Percentiles rank a stretch among this genome's conserved stretches.
phyloP scores from a whole-genome alignment of 768 basidiomycete species.

The Infundibulicybe gibba region DNA sequence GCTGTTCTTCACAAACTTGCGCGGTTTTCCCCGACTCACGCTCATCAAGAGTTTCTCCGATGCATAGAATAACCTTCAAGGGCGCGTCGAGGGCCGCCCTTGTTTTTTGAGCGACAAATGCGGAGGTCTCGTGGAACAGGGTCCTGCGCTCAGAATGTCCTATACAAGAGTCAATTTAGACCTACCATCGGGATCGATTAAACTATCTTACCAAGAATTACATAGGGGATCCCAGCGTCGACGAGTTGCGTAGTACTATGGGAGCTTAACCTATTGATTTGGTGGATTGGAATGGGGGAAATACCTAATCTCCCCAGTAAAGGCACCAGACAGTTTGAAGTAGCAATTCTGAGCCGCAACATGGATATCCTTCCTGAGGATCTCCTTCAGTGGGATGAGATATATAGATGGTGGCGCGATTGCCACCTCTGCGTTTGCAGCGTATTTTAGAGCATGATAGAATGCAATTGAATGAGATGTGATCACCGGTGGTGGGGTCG shows the following conservation, averaged over 20 bases:
- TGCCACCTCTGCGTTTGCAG: slow-evolving; percentile 69
- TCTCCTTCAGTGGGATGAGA: slow-evolving; percentile 66
- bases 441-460: slow-evolving; percentile 10
- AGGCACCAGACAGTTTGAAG: slow-evolving; percentile 81
- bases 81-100: slow-evolving; percentile 72
- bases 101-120: slow-evolving; percentile 82
- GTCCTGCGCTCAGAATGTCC: slow-evolving; percentile 97
- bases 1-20: slow-evolving; percentile 77
- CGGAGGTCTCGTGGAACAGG: slow-evolving; percentile 85
- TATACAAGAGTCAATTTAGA: slow-evolving; percentile 17
- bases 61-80: slow-evolving; percentile 90
- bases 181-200: background rate
- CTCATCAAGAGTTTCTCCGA: slow-evolving; percentile 90
- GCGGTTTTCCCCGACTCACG: slow-evolving; percentile 78
- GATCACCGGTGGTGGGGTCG: slow-evolving; percentile 71
- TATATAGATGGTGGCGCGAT: slow-evolving; percentile 91
- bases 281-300: slow-evolving; percentile 12
- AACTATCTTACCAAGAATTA: slow-evolving; percentile 70
- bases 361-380: slow-evolving; percentile 63
- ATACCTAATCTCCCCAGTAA: slow-evolving; percentile 95
- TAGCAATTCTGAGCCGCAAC: slow-evolving; percentile 93
- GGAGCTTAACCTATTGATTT: background rate
- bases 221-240: slow-evolving; percentile 86
- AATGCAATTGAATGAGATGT: background rate
- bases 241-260: slow-evolving; percentile 76